These are phyloP conservation scores for Cryptosporidium xiaoi DNA, from an alignment of 169 alveolate genomes.

Conservation along the genomic window DNA sequence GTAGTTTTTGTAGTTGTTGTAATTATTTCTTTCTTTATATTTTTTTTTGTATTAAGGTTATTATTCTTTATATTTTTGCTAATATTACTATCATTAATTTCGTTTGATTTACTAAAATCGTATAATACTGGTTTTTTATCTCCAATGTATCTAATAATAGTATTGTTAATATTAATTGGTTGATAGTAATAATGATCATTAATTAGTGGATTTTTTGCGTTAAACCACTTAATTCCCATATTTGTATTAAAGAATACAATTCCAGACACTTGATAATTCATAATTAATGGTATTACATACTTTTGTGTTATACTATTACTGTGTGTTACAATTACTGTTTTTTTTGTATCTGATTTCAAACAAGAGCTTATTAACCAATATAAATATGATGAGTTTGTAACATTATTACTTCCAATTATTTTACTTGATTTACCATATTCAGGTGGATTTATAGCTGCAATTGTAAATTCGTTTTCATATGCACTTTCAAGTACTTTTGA, in stretches of 20 bases:
- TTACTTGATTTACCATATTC: slow-evolving; percentile 53
- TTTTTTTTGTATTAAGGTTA: not conserved
- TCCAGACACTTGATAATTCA: slow-evolving; percentile 61
- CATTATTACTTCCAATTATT: not conserved
- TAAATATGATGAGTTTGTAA: slow-evolving; percentile 43
- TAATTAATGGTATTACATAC: slow-evolving; percentile 66
- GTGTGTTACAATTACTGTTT: slow-evolving; percentile 42
- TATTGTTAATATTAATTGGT: slow-evolving; percentile 39
- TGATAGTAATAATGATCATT: slow-evolving; percentile 63
- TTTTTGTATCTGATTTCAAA: slow-evolving; percentile 26
- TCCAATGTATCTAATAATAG: slow-evolving; percentile 71
- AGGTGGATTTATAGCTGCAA: slow-evolving; percentile 52
- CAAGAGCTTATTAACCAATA: slow-evolving; percentile 47
- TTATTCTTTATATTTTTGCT: not conserved
- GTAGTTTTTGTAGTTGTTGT: slow-evolving; percentile 1
- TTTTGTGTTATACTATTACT: slow-evolving; percentile 66
- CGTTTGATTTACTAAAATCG: not conserved
- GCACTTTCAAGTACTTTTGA: slow-evolving; percentile 39
- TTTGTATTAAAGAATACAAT: slow-evolving; percentile 72
- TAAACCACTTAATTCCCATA: slow-evolving; percentile 75
- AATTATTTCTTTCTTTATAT: not conserved
- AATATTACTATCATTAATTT: not conserved
- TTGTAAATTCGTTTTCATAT: slow-evolving; percentile 32
- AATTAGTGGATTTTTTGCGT: slow-evolving; percentile 55
- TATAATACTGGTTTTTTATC: slow-evolving; percentile 36